A percentile compares a stretch with the other conserved stretches of the same genome.
Evolutionary conservation across 2,329 filamentous ascomycete genomes (phyloP).

Genomic region (Zasmidium citrigriseum): DNA sequence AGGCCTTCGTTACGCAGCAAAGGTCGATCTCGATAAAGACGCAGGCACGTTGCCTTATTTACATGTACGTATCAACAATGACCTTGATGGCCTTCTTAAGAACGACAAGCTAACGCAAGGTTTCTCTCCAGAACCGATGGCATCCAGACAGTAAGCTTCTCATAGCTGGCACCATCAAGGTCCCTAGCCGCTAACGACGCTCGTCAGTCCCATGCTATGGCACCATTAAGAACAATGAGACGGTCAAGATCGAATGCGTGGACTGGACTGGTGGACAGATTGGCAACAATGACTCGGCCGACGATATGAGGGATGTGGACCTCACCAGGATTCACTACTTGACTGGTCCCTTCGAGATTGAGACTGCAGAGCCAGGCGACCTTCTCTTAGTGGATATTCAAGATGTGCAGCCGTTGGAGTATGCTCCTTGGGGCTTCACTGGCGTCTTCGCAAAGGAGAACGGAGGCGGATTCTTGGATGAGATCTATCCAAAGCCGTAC

Average conservation of each 20-base stretch:
- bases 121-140: slow-evolving; percentile 73
- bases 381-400: slow-evolving; percentile 86
- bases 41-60: slow-evolving; percentile 64
- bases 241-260: slow-evolving; percentile 89
- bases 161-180: slow-evolving; percentile 4
- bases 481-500: slow-evolving; percentile 80
- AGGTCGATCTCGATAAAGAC: slow-evolving; percentile 71
- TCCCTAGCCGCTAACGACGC: neutral
- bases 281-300: slow-evolving; percentile 83
- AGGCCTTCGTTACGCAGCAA: slow-evolving; percentile 69
- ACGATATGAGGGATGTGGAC: slow-evolving; percentile 83
- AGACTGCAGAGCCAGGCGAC: slow-evolving; percentile 81
- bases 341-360: slow-evolving; percentile 84
- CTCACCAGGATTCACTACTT: slow-evolving; percentile 84
- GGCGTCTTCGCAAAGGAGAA: slow-evolving; percentile 79
- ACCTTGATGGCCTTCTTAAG: slow-evolving; percentile 16
- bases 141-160: slow-evolving; percentile 74
- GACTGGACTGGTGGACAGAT: slow-evolving; percentile 80
- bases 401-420: slow-evolving; percentile 84
- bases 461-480: slow-evolving; percentile 82
- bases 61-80: slow-evolving; percentile 21
- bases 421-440: slow-evolving; percentile 88
- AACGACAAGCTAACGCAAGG: slow-evolving; percentile 6
- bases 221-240: slow-evolving; percentile 78
- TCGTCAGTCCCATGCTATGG: slow-evolving; percentile 71